Conservation (phyloP, 768 basidiomycete genomes). For the Neoboletus brunneissimus region DNA sequence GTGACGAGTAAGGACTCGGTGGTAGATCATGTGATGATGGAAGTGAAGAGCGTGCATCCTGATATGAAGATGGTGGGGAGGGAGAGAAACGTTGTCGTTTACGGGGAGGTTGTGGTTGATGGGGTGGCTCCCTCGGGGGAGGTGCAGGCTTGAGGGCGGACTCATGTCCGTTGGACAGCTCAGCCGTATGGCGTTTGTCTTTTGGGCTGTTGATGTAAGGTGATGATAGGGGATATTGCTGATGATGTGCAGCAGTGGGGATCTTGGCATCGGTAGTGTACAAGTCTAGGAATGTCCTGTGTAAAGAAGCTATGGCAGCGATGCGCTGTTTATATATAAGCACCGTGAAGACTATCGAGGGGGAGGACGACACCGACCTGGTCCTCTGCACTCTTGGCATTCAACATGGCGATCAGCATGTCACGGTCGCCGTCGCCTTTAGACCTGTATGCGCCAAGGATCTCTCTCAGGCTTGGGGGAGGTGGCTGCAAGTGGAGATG, state of each 20-base stretch:
- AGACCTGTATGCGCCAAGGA: slow-evolving; percentile 78
- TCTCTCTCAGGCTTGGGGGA: slow-evolving; percentile 80
- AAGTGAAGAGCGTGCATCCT: slow-evolving; percentile 30
- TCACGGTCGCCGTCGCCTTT: slow-evolving; percentile 92
- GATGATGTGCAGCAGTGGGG: slow-evolving; percentile 24
- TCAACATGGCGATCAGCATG: slow-evolving; percentile 86
- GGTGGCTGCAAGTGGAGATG: slow-evolving; percentile 47
- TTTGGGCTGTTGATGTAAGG: slow-evolving; percentile 27
- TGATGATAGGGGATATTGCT: slow-evolving; percentile 40
- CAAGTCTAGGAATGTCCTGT: slow-evolving; percentile 67
- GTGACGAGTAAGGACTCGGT: slow-evolving; percentile 71
- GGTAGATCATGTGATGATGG: slow-evolving; percentile 51
- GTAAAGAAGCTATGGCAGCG: slow-evolving; percentile 66
- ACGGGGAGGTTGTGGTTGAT: slow-evolving; percentile 43
- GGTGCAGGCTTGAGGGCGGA: slow-evolving; percentile 7
- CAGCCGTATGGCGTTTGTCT: slow-evolving; percentile 19
- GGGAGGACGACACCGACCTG: slow-evolving; percentile 52
- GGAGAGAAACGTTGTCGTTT: slow-evolving; percentile 65
- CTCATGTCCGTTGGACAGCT: slow-evolving; percentile 18
- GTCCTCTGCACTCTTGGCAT: slow-evolving; percentile 91
- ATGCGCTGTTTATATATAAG: slow-evolving; percentile 49
- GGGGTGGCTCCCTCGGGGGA: slow-evolving; percentile 28
- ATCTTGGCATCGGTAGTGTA: slow-evolving; percentile 35
- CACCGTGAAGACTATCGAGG: background rate
- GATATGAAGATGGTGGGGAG: slow-evolving; percentile 47